Base-by-base conservation (phyloP, 2,329 filamentous ascomycete species). In the Seiridium cupressi region DNA sequence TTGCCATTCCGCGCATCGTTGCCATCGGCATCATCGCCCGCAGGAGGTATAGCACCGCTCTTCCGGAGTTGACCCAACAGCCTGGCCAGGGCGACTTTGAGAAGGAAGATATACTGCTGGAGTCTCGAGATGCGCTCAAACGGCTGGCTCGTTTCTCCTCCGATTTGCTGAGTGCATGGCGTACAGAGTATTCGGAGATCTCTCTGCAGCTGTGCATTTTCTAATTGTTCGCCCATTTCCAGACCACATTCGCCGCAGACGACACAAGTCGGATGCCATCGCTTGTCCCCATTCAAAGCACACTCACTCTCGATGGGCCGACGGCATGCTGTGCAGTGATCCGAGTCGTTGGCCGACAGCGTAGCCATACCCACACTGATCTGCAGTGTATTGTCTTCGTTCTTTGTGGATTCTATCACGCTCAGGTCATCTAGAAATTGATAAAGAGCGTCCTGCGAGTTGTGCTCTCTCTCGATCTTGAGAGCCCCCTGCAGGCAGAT, bases 241-340 rank as follows among this genome's bases (percentile, higher is more conserved):
- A 77, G 79, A 34, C 73, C 74, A 65, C 84, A 87, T 59, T 84
- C 85, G 51, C 85, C 81, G 73, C 95, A 99, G 58, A 84, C 88
- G 62, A 96, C 83, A 74, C 96, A 97, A 51, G 84, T 84, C 51
- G 92, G 78, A 73, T 99, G 95, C 87, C 94, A 96, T 65, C 93
- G 87, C 71, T 85, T 84, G 61, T 94, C 87, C 48, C 87, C 88
- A 63, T 84, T 82, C 68, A 89, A 87, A 62, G 91, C 86, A 73
- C 95, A 99, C 73, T 96, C 94, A 72, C 98, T 94, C 72, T 99
- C 95, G 59, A 99, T 94, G 8, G 95, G 91, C 65, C 93, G 89
- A 62, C 88, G 85, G 75, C 95, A 99, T 32, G 85, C 77, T 4
- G 84, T 81, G 72, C 95, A 99, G 64, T 95, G 90, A 73, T 99